Evolutionary conservation across 371 early-diverging fungal species (phyloP).

Genomic region (Thermomucor indicae-seudaticae): DNA sequence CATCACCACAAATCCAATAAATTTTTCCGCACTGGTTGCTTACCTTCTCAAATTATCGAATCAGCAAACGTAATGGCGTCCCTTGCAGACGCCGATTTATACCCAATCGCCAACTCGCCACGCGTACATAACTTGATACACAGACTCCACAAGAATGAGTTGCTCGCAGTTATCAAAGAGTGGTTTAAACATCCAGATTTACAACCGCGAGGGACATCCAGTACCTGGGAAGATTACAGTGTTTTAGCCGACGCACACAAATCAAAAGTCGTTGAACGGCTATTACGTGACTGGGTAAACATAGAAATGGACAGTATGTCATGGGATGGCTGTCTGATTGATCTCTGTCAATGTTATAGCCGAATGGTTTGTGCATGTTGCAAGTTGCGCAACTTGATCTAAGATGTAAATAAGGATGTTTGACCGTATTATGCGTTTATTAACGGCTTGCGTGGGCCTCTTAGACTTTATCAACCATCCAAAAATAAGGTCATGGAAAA

Average conservation of each 20-base stretch:
- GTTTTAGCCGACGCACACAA: neutral
- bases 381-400: slow-evolving; percentile 13
- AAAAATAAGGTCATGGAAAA: neutral
- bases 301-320: neutral
- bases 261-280: neutral
- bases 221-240: slow-evolving; percentile 4
- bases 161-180: slow-evolving; percentile 2
- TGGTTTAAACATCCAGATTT: slow-evolving; percentile 3
- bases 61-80: too few relatives aligned
- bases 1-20: too few relatives aligned
- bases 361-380: neutral
- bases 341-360: slow-evolving; percentile 2
- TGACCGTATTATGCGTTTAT: neutral
- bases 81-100: slow-evolving; percentile 3
- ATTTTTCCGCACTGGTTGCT: too few relatives aligned
- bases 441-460: neutral
- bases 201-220: neutral
- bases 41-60: too few relatives aligned
- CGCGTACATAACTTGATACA: neutral
- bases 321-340: too few relatives aligned
- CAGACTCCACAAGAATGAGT: neutral
- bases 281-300: slow-evolving; percentile 1
- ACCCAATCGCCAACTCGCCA: neutral
- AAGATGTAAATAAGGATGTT: slow-evolving; percentile 1
- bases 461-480: neutral